Evolutionary conservation across 2,329 filamentous ascomycete genomes (phyloP).

Genomic region (Phaeosphaeriaceae sp.): DNA sequence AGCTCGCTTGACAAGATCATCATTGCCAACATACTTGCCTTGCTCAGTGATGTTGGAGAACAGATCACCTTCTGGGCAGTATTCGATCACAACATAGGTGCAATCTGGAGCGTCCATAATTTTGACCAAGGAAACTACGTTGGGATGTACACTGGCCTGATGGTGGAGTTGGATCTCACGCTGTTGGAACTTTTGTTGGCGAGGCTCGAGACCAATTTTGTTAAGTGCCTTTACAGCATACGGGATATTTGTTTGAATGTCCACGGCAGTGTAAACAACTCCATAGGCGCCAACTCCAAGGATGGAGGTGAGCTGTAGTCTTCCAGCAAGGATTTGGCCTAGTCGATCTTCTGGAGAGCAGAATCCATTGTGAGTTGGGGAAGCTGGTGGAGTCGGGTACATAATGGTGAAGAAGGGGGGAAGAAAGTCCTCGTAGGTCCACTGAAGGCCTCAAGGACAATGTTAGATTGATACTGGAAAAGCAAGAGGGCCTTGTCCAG

Average conservation of each 20-base stretch:
- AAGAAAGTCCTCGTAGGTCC: slow-evolving; percentile 47
- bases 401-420: slow-evolving; percentile 43
- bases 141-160: slow-evolving; percentile 84
- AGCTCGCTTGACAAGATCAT: slow-evolving; percentile 81
- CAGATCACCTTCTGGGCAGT: slow-evolving; percentile 93
- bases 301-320: slow-evolving; percentile 82
- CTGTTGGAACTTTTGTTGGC: slow-evolving; percentile 89
- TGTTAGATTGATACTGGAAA: slow-evolving; percentile 28
- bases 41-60: slow-evolving; percentile 98
- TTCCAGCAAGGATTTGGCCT: slow-evolving; percentile 81
- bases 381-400: slow-evolving; percentile 59
- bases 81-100: slow-evolving; percentile 96
- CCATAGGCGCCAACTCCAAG: slow-evolving; percentile 95
- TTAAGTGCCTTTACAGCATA: slow-evolving; percentile 98
- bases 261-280: slow-evolving; percentile 89
- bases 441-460: slow-evolving; percentile 50
- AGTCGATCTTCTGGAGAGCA: slow-evolving; percentile 78
- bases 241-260: slow-evolving; percentile 77
- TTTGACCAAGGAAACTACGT: slow-evolving; percentile 91
- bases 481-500: slow-evolving; percentile 12
- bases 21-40: slow-evolving; percentile 91
- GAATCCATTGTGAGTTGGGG: slow-evolving; percentile 53
- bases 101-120: slow-evolving; percentile 92
- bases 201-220: slow-evolving; percentile 87
- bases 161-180: slow-evolving; percentile 93